Conservation (phyloP, 1,139 yeast genomes). For the Kodamaea suecica region DNA sequence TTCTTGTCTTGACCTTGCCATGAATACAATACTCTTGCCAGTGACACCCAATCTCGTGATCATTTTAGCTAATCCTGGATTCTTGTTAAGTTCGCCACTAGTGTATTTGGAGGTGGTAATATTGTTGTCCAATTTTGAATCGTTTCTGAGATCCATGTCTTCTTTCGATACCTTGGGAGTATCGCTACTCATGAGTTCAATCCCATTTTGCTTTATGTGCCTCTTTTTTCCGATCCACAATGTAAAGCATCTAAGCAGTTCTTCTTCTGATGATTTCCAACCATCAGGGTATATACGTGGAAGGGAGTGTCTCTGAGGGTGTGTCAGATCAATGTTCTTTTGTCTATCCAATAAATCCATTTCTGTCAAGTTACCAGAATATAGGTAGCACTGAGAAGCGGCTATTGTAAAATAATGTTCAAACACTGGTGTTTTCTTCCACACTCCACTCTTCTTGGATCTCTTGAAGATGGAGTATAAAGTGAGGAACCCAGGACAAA, state of each 20-base stretch:
- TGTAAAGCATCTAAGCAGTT: constrained; percentile 68
- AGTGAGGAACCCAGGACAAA: constrained; percentile 67
- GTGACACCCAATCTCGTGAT: constrained; percentile 60
- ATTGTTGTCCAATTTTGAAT: too few relatives aligned
- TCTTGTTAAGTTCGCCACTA: too few relatives aligned
- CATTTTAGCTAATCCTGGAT: constrained; percentile 43
- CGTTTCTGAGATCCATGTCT: too few relatives aligned
- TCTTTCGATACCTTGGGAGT: constrained; percentile 2
- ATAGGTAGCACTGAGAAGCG: constrained; percentile 65
- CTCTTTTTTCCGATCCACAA: constrained; percentile 77
- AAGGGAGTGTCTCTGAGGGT: constrained; percentile 55
- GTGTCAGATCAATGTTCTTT: constrained; percentile 39
- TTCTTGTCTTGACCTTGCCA: constrained; percentile 80
- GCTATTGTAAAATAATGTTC: constrained; percentile 57
- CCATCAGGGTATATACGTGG: constrained; percentile 82
- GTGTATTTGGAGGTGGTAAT: too few relatives aligned
- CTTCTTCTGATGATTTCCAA: constrained; percentile 79
- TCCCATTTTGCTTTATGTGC: constrained; percentile 26
- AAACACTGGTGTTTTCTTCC: constrained; percentile 43
- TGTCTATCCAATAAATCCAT: constrained; percentile 54
- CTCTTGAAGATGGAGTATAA: constrained; percentile 49
- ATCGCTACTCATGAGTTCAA: neutral
- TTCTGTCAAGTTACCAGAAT: constrained; percentile 64
- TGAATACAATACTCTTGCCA: constrained; percentile 68
- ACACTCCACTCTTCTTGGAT: constrained; percentile 43